Evolutionary conservation across 352 stramenopile genomes (phyloP).

Genomic region (Globisporangium spiculum): DNA sequence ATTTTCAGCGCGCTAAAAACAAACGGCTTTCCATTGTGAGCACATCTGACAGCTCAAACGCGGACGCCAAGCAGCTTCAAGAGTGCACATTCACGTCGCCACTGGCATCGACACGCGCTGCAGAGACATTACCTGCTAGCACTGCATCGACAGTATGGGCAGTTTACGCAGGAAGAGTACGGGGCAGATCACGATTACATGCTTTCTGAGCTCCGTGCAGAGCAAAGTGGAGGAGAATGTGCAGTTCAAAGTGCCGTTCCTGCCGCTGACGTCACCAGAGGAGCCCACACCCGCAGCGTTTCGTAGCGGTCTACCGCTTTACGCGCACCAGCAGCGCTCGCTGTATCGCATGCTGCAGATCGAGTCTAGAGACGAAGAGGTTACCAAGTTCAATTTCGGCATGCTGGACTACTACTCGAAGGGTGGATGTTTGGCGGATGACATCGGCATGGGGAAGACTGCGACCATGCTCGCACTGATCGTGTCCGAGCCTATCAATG

Average conservation of each 20-base stretch:
- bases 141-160: not conserved
- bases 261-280: conserved; percentile 68
- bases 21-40: not conserved
- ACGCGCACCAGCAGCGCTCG: conserved; percentile 78
- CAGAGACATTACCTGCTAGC: not conserved
- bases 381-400: conserved; percentile 73
- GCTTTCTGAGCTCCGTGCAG: conserved; percentile 41
- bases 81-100: not conserved
- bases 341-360: conserved; percentile 85
- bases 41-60: not conserved
- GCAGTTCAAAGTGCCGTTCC: conserved; percentile 81
- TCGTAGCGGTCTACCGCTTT: conserved; percentile 47
- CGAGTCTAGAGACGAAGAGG: conserved; percentile 57
- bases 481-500: conserved; percentile 55
- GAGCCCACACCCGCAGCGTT: conserved; percentile 61
- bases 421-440: conserved; percentile 70
- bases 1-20: not conserved
- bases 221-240: conserved; percentile 50
- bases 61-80: not conserved
- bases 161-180: conserved; percentile 16
- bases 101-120: not conserved
- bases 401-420: conserved; percentile 70
- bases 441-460: conserved; percentile 84
- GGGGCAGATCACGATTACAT: conserved; percentile 51
- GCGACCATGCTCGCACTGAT: conserved; percentile 79